Conservation (phyloP, 1,284 basidiomycete genomes). For the Ustilago cynodontis region DNA sequence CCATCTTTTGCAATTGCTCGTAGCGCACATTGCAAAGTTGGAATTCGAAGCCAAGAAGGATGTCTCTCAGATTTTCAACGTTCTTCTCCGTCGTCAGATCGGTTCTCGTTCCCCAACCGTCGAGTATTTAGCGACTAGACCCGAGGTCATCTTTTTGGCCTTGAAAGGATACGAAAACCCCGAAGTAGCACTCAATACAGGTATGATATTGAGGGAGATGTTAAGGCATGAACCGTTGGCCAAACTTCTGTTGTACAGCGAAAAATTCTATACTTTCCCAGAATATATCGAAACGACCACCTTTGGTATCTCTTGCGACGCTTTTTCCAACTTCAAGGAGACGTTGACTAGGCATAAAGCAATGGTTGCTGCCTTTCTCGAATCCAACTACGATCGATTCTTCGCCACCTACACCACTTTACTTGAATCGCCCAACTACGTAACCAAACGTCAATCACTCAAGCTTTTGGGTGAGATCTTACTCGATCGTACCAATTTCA, state of each 20-base stretch:
- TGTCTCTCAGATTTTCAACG: conserved; percentile 95
- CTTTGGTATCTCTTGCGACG: conserved; percentile 97
- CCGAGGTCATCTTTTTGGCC: conserved; percentile 88
- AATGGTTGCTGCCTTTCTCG: conserved; percentile 95
- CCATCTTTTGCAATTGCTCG: conserved; percentile 85
- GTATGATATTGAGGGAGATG: conserved; percentile 98
- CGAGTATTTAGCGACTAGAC: conserved; percentile 87
- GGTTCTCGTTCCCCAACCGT: conserved; percentile 93
- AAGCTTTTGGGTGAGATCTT: conserved; percentile 98
- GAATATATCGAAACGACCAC: conserved; percentile 97
- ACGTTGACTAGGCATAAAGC: conserved; percentile 89
- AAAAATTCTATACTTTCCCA: conserved; percentile 92
- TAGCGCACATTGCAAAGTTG: conserved; percentile 83
- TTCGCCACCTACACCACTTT: conserved; percentile 93
- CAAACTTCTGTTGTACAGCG: conserved; percentile 90
- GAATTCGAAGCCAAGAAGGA: conserved; percentile 96
- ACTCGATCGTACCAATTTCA: conserved; percentile 96
- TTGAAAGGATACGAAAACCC: conserved; percentile 86
- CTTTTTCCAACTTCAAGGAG: conserved; percentile 89
- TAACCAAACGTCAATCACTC: conserved; percentile 98
- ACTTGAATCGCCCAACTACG: conserved; percentile 93
- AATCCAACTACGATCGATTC: conserved; percentile 97
- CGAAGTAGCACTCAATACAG: conserved; percentile 95
- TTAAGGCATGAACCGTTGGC: conserved; percentile 90
- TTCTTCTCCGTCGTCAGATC: conserved; percentile 92